Evolutionary conservation across 805 yeast genomes (phyloP).

Genomic region (Starmerella potacharoeniae): DNA sequence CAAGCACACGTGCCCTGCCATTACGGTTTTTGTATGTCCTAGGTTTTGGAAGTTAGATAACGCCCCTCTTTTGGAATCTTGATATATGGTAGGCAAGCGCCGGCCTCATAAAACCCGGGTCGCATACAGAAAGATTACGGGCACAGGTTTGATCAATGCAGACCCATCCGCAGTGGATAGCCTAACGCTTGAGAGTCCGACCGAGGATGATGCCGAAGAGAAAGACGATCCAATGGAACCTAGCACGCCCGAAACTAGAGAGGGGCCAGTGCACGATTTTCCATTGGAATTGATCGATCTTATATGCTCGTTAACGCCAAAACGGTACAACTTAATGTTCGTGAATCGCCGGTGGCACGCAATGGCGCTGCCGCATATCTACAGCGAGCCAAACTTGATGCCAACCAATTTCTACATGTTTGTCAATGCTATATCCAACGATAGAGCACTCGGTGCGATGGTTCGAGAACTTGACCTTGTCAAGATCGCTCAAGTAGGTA

Average conservation of each 20-base stretch:
- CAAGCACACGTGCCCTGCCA: too few relatives aligned
- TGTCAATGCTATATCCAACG: conserved; percentile 50
- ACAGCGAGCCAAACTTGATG: conserved; percentile 48
- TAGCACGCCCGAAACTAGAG: conserved; percentile 11
- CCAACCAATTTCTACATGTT: conserved; percentile 61
- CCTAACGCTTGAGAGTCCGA: neutral
- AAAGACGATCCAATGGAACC: conserved; percentile 24
- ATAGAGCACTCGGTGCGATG: conserved; percentile 38
- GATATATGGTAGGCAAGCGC: conserved; percentile 67
- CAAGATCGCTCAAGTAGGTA: conserved; percentile 77
- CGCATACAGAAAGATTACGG: conserved; percentile 64
- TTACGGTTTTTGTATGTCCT: too few relatives aligned
- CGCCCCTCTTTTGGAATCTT: neutral
- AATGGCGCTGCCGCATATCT: conserved; percentile 53
- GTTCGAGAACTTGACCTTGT: conserved; percentile 65
- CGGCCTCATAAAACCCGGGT: conserved; percentile 75
- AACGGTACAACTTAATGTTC: conserved; percentile 37
- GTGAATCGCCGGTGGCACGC: conserved; percentile 53
- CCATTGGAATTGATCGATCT: conserved; percentile 42
- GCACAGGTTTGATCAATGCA: conserved; percentile 15
- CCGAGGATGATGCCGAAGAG: neutral
- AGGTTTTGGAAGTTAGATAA: too few relatives aligned
- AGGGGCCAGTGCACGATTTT: conserved; percentile 22
- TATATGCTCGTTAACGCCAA: conserved; percentile 30
- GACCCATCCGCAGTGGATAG: neutral